Evolutionary conservation across 2,329 filamentous ascomycete species (phyloP).

Genomic region (Dactylellina drechsleri): DNA sequence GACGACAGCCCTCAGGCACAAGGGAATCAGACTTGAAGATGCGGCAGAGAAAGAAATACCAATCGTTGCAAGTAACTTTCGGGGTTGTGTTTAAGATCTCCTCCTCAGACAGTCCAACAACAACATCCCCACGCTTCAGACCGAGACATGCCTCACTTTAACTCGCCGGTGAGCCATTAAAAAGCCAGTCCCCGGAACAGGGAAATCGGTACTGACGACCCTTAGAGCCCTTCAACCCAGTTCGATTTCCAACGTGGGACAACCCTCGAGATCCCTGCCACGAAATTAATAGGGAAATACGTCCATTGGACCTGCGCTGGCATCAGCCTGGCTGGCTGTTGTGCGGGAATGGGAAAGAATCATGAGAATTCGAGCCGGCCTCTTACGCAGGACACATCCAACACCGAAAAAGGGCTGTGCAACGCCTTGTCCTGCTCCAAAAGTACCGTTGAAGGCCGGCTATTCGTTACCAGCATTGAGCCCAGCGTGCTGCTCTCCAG

Average conservation of each 20-base stretch:
- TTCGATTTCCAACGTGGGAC: conserved; percentile 1
- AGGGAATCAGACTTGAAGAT: conserved; percentile 13
- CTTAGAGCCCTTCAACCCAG: conserved; percentile 13
- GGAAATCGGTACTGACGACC: conserved; percentile 39
- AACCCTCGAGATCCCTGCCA: conserved; percentile 17
- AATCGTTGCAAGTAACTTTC: neutral
- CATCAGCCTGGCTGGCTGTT: neutral
- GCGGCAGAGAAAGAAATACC: conserved; percentile 11
- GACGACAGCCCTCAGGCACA: neutral
- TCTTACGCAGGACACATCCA: neutral
- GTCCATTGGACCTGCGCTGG: neutral
- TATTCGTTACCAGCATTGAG: no score
- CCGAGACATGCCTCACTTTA: conserved; percentile 48
- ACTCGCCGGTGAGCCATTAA: conserved; percentile 46
- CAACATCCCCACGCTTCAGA: conserved; percentile 29
- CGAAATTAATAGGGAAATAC: conserved; percentile 6
- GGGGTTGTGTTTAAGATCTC: conserved; percentile 31
- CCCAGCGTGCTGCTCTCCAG: conserved; percentile 11
- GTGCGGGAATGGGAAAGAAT: conserved; percentile 31
- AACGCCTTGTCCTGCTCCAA: conserved; percentile 6
- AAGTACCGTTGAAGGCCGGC: conserved; percentile 25
- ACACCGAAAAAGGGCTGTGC: conserved; percentile 30
- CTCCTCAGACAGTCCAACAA: conserved; percentile 44
- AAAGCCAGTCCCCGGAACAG: conserved; percentile 34
- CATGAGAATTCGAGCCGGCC: conserved; percentile 16